Evolutionary conservation across 257 asterid genomes (phyloP), one percentile per base, ranked within the genome.

Genomic region (Leptodermis oblonga): DNA sequence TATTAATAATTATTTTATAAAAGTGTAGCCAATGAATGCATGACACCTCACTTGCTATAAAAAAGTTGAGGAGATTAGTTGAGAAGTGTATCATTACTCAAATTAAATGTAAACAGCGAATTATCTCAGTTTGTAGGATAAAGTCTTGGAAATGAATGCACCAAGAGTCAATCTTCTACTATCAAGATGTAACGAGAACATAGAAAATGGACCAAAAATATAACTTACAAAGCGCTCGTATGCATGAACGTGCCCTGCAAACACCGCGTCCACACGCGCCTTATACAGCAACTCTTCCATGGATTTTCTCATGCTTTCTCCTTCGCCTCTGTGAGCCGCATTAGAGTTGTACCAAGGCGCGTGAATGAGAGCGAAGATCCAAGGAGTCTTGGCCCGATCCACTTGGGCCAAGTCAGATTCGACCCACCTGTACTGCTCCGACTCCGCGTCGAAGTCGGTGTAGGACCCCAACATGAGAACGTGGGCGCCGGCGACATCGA

Each of bases 301-400:
- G 53, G 95, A 84, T 31, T 58, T 48, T 70, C 92, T 88, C 97
- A 91, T 91, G 66, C 79, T 76, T 22, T 86, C 97, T 7, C 96
- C 95, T 77, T 91, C 97, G 5, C 95, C 97, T 53, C 30, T 70
- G 77, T 91, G 97, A 43, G 96, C 97, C 5, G 8, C 14, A 59
- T 91, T 91, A 1, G 97, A 73, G 75, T 80, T 92, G 73, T 89
- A 92, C 98, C 98, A 92, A 0, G 98, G 97, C 0, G 90, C 98
- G 43, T 92, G 98, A 26, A 85, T 49, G 70, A 87, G 71, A 13
- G 69, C 91, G 0, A 89, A 28, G 7, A 92, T 12, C 98, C 98
- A 92, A 1, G 97, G 92, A n/a, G 92, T 86, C 15, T 18, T 65
- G 0, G 0, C 30, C 80, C 97, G 76, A 62, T 92, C 84, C 1